Conservation (phyloP, 805 yeast species). For the Sungouiozyma ichnusensis region DNA sequence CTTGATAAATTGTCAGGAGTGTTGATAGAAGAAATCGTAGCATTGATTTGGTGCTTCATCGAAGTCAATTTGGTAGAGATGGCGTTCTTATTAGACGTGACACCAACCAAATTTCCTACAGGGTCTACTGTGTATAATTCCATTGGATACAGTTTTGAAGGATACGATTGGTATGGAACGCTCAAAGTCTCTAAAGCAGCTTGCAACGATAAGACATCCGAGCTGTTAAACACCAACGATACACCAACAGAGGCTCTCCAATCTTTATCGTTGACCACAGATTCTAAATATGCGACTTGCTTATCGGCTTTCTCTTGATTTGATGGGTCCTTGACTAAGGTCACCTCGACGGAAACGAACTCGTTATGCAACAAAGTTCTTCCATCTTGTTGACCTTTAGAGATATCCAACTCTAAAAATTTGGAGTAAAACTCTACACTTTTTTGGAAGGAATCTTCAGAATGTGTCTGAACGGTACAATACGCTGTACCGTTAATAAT, state of each 20-base stretch:
- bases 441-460: slow-evolving; percentile 32
- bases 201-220: slow-evolving; percentile 20
- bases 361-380: slow-evolving; percentile 11
- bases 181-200: slow-evolving; percentile 20
- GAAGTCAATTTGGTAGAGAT: slow-evolving; percentile 35
- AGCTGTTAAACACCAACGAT: slow-evolving; percentile 30
- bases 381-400: background rate
- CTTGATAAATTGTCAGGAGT: slow-evolving; percentile 9
- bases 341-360: slow-evolving; percentile 22
- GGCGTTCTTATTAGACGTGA: slow-evolving; percentile 53
- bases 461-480: slow-evolving; percentile 43
- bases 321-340: slow-evolving; percentile 12
- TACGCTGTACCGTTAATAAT: slow-evolving; percentile 47
- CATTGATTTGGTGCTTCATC: slow-evolving; percentile 5
- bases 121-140: slow-evolving; percentile 79
- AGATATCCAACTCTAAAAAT: slow-evolving; percentile 13
- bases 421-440: slow-evolving; percentile 45
- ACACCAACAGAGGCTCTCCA: slow-evolving; percentile 41
- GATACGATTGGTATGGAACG: slow-evolving; percentile 45
- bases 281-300: slow-evolving; percentile 8
- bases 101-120: slow-evolving; percentile 71
- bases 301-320: slow-evolving; percentile 20
- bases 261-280: slow-evolving; percentile 26
- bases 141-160: slow-evolving; percentile 63
- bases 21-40: slow-evolving; percentile 6